phyloP scores from a whole-genome alignment of 495 filamentous ascomycete species.

The Cercophora newfieldiana region DNA sequence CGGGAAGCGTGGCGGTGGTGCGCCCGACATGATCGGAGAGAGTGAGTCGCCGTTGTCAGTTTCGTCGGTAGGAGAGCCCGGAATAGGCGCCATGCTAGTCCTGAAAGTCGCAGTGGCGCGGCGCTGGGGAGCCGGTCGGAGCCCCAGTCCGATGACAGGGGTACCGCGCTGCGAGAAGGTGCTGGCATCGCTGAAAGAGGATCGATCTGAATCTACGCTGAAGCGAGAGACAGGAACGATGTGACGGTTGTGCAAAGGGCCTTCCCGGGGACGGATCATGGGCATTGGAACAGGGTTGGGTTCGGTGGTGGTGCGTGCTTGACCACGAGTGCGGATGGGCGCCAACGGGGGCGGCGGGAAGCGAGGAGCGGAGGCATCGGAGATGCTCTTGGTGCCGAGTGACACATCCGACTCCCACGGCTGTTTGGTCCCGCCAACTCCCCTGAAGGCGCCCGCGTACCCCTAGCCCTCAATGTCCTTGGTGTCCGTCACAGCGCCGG shows the following conservation, averaged over 20 bases:
- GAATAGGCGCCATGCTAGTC: constrained; percentile 22
- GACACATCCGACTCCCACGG: constrained; percentile 29
- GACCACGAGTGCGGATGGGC: constrained; percentile 26
- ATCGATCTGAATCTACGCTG: constrained; percentile 25
- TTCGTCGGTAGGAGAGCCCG: constrained; percentile 25
- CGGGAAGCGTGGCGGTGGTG: not conserved
- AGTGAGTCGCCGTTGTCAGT: constrained; percentile 19
- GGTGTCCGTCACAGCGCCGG: constrained; percentile 7
- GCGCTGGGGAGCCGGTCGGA: constrained; percentile 15
- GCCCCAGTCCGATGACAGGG: constrained; percentile 14
- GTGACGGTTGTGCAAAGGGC: constrained; percentile 8
- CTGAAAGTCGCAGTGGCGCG: not conserved
- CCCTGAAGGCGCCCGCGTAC: constrained; percentile 40
- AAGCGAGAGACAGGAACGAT: constrained; percentile 15
- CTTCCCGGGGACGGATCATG: constrained; percentile 10
- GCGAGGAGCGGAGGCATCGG: constrained; percentile 16
- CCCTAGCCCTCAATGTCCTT: constrained; percentile 49
- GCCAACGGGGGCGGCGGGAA: constrained; percentile 34
- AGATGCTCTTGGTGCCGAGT: constrained; percentile 26
- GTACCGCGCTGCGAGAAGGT: constrained; percentile 16
- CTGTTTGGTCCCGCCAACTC: constrained; percentile 11
- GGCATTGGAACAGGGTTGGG: constrained; percentile 12
- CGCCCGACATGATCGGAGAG: constrained; percentile 29
- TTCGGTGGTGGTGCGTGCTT: not conserved
- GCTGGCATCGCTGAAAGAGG: constrained; percentile 12